These are phyloP conservation scores for Radiomyces spectabilis DNA, from an alignment of 192 early-diverging fungal species.

Conservation along the genomic window DNA sequence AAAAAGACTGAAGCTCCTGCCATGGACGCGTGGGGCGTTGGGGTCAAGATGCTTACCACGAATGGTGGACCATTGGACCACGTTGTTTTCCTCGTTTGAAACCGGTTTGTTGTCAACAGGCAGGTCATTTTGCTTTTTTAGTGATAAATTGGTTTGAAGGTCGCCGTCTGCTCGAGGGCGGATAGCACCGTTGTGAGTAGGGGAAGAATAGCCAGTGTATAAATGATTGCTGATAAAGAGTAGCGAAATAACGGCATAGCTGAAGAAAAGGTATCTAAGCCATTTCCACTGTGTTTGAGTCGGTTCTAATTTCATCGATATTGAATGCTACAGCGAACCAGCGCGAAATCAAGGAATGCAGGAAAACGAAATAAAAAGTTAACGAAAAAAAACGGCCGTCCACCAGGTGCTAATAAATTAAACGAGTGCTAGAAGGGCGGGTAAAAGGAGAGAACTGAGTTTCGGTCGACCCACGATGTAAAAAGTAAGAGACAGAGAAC, in stretches of 20 bases:
- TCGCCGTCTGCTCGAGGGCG: not conserved
- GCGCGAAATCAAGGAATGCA: not conserved
- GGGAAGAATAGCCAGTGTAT: not conserved
- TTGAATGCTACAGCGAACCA: not conserved
- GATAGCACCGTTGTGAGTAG: not conserved
- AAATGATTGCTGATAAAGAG: slow-evolving; percentile 5
- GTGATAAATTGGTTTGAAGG: not conserved
- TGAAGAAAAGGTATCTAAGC: not conserved
- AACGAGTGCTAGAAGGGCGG: not conserved
- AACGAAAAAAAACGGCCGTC: not conserved
- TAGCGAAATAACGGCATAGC: not conserved
- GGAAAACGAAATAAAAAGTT: not conserved
- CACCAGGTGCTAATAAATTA: no score
- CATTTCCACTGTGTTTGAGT: not conserved
- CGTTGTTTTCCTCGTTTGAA: no score
- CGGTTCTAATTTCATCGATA: not conserved
- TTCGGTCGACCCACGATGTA: not conserved
- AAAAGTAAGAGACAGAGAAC: no score
- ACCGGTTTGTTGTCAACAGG: no score
- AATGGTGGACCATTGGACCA: not conserved
- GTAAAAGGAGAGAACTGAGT: not conserved
- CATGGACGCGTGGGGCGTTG: not conserved
- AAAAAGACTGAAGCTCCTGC: not conserved
- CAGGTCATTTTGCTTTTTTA: no score
- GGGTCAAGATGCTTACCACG: not conserved